Conservation (phyloP, 805 yeast species). For the Metschnikowia cubensis region DNA sequence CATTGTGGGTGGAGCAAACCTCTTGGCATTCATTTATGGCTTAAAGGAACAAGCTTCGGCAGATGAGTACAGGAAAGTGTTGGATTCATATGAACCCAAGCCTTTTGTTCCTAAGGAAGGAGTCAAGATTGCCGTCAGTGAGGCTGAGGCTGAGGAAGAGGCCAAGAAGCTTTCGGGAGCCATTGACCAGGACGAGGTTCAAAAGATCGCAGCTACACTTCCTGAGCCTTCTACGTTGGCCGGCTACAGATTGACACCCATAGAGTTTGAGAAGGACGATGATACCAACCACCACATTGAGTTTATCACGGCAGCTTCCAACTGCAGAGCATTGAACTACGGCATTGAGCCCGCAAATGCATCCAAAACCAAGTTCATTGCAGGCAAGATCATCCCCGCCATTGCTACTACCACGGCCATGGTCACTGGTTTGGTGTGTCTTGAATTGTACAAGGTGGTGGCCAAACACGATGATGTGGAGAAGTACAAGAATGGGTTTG, state of each 20-base stretch:
- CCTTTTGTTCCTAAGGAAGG: constrained; percentile 75
- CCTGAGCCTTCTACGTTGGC: constrained; percentile 88
- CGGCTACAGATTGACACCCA: constrained; percentile 83
- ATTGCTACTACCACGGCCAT: constrained; percentile 98
- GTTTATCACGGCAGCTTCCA: constrained; percentile 92
- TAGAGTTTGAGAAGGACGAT: constrained; percentile 97
- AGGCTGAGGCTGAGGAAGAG: constrained; percentile 85
- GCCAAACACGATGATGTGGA: constrained; percentile 73
- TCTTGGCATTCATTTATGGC: constrained; percentile 88
- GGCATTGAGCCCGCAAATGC: constrained; percentile 84
- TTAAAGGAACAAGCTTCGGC: constrained; percentile 67
- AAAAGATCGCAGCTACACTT: constrained; percentile 65
- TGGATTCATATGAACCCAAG: constrained; percentile 39
- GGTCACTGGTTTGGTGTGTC: constrained; percentile 90
- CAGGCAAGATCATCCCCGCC: constrained; percentile 98
- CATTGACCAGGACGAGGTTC: constrained; percentile 61
- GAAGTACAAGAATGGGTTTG: constrained; percentile 86
- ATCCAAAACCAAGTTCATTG: constrained; percentile 90
- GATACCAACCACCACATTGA: constrained; percentile 96
- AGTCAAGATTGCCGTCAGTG: constrained; percentile 77
- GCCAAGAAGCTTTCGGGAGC: constrained; percentile 38
- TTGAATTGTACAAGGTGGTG: constrained; percentile 87
- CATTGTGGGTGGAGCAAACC: constrained; percentile 83
- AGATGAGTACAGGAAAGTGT: constrained; percentile 51
- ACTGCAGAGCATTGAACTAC: constrained; percentile 91